These are phyloP conservation scores for Dactylellina drechsleri DNA, from an alignment of 2,329 filamentous ascomycete species.

Conservation along the genomic window DNA sequence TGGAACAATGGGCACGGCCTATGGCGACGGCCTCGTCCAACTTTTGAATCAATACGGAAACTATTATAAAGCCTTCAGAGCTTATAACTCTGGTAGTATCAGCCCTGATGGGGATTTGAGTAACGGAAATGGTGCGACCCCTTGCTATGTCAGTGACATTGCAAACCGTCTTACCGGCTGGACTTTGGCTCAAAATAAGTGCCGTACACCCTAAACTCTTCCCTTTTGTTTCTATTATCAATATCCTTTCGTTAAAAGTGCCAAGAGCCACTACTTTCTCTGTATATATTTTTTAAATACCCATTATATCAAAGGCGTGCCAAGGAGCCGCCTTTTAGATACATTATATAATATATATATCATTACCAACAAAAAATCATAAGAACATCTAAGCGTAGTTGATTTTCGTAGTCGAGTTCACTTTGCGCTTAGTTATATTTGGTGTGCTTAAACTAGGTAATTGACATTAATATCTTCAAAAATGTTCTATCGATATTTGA, in stretches of 20 bases:
- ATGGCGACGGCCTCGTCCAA: conserved; percentile 58
- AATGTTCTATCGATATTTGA: too few relatives aligned
- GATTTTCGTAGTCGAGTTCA: too few relatives aligned
- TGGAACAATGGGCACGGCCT: conserved; percentile 58
- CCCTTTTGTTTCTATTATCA: neutral
- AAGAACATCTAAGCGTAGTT: too few relatives aligned
- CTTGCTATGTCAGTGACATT: conserved; percentile 62
- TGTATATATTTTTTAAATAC: conserved; percentile 32
- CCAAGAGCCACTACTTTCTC: conserved; percentile 18
- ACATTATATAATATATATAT: conserved; percentile 15
- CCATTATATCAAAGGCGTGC: conserved; percentile 4
- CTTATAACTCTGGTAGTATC: conserved; percentile 63
- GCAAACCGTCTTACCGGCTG: conserved; percentile 62
- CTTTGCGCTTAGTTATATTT: too few relatives aligned
- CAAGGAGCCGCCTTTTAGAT: neutral
- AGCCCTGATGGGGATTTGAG: conserved; percentile 61
- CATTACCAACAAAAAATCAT: neutral
- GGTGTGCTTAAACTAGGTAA: too few relatives aligned
- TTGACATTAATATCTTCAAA: too few relatives aligned
- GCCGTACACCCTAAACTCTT: conserved; percentile 23
- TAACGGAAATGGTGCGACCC: conserved; percentile 61
- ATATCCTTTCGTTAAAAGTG: neutral
- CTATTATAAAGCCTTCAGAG: conserved; percentile 62
- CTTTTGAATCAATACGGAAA: conserved; percentile 57
- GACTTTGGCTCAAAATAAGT: conserved; percentile 55